Evolutionary conservation across 257 asterid species (phyloP), one percentile per base, ranked within the genome.

Genomic region (Solanum bukasovii): DNA sequence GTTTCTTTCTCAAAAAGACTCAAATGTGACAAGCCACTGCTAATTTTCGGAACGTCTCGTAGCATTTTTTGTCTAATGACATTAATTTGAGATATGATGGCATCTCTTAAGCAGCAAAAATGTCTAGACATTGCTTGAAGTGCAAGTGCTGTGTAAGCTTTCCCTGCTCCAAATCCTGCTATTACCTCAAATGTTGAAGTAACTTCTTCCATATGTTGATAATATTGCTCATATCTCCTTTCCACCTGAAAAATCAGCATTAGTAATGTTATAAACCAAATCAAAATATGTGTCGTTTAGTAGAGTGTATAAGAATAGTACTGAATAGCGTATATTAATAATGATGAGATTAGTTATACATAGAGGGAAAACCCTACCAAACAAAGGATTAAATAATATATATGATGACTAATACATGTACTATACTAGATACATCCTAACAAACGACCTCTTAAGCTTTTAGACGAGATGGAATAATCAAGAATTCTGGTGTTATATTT

Each of bases 101-200:
- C 91, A 42, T 93, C 95, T 84, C 94, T 91, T 46, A 97, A 85
- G 87, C 88, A 90, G 90, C 93, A 89, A 70, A 97, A 96, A 90
- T 95, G 99, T 77, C 92, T 96, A 10, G 98, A 96, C 98, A 96
- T 95, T 87, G 98, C 99, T 68, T 95, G 93, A 46, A 97, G 94
- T 25, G 98, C 97, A 3, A 95, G 96, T 6, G 95, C 94, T 33
- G 98, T 95, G 92, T 96, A 97, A 9, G 96, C 93, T 31, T 92
- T 95, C 4, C 98, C 98, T 3, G 96, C 88, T 31, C 96, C 99
- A 11, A 90, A 70, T 10, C 99, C 99, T 44, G 97, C 96, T 25
- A 96, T 85, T 23, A 89, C 89, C 89, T 96, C 99, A 78, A 98
- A 96, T 52, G 98, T 92, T 4, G 94, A 71, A 7, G 94, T 91